Base-by-base conservation (phyloP, 805 yeast genomes). In the Metschnikowia santaceciliae region DNA sequence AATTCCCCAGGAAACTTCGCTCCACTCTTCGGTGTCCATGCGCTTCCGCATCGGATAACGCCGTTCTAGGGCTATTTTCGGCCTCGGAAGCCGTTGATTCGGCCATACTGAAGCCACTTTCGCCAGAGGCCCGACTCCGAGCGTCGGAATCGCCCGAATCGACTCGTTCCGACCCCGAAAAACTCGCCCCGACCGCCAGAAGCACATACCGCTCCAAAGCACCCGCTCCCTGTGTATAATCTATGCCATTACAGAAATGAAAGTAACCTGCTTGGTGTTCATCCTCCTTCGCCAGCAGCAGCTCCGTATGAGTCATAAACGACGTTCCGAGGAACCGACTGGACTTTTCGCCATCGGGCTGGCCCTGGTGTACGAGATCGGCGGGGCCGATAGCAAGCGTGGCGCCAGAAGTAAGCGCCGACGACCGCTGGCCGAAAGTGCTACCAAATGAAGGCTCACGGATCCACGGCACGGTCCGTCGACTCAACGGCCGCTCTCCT, bases 231-330 rank as follows among this genome's bases (percentile, higher is more conserved):
- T 47, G 47, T 17, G 55, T 48, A 22, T 58, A 56, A 41, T 61
- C 55, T 10, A 71, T 32, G 3, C 78, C 78, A 56, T 73, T 72
- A 33, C 63, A 66, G 52, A 58, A 70, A 55, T 73, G 77, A 54
- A 67, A 73, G 52, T 55, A 64, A 0, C 77, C 78, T 4, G 71
- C 60, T 54, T 70, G 72, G 5, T 74, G 75, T 43, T 72, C 77
- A 36, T 68, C 74, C 30, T 64, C 66, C 46, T 60, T 61, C 3
- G 50, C 51, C 32, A 49, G 46, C 34, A 26, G 30, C 15, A 32
- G 23, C 4, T 55, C 55, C 7, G 35, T 38, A 4, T 32, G 40
- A 20, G 32, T 39, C 15, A 54, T 55, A 51, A 71, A 72, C 34
- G 68, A 69, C 50, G 69, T 63, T 38, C 60, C 55, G 32, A 56